Percentiles rank a stretch among this genome's conserved stretches.
These are phyloP conservation scores for Xylaria polymorpha DNA, from an alignment of 2,329 filamentous ascomycete genomes.

Conservation along the genomic window DNA sequence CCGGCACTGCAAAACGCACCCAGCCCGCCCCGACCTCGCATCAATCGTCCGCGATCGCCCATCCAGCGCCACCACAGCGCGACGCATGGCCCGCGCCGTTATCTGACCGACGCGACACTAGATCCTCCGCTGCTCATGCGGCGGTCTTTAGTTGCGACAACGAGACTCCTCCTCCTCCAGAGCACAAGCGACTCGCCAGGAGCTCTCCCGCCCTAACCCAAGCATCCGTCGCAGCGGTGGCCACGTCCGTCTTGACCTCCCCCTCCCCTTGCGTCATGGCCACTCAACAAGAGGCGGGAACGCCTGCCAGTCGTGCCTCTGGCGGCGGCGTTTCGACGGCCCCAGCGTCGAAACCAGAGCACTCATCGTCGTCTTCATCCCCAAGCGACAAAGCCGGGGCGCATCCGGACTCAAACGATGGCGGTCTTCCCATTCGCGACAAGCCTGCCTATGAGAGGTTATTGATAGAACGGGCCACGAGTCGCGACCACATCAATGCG, in stretches of 20 bases:
- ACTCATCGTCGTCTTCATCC: conserved; percentile 48
- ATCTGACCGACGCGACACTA: conserved; percentile 12
- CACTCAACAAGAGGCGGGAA: conserved; percentile 48
- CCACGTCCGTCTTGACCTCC: conserved; percentile 39
- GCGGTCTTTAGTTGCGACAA: conserved; percentile 28
- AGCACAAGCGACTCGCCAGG: conserved; percentile 24
- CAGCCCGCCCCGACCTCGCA: conserved; percentile 14
- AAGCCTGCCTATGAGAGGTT: conserved; percentile 67
- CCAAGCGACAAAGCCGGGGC: conserved; percentile 49
- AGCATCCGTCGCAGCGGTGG: conserved; percentile 31
- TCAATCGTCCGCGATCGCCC: conserved; percentile 6
- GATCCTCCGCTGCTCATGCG: conserved; percentile 17
- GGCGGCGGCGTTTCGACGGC: conserved; percentile 39
- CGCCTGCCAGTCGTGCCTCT: conserved; percentile 42
- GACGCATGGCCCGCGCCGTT: conserved; percentile 11
- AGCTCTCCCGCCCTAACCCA: conserved; percentile 22
- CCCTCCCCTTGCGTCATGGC: conserved; percentile 43
- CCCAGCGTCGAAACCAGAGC: conserved; percentile 47
- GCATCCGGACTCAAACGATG: conserved; percentile 48
- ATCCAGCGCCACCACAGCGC: conserved; percentile 7
- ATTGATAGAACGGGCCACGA: conserved; percentile 65
- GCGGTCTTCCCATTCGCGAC: conserved; percentile 57
- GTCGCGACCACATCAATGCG: conserved; percentile 65
- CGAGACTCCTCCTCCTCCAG: conserved; percentile 15
- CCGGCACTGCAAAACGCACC: conserved; percentile 2